Base-by-base conservation (phyloP, 2,329 filamentous ascomycete species). In the Eurotiales sp. region DNA sequence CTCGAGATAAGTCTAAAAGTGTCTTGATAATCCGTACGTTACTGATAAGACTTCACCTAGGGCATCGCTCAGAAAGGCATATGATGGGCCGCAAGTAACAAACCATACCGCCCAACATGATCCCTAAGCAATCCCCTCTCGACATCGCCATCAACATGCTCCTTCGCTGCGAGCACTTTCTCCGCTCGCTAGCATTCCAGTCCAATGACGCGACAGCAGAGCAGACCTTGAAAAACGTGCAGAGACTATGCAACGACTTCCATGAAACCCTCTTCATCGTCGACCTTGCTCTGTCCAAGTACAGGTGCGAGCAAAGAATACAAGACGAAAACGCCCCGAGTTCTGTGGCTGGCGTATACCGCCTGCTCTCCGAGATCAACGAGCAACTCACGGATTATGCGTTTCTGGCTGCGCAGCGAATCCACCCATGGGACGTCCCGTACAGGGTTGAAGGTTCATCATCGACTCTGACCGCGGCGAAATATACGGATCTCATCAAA, bases 321-420 rank as follows among this genome's bases (percentile, higher is more conserved):
- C 21, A 15, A 42, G 15, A 22, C 2, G 34, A 29, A 3, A 12
- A 48, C 11, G 22, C n/a, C n/a, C 29, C 14, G 21, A 37, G 25
- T 23, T n/a, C n/a, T n/a, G n/a, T n/a, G 25, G 5, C 25, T 6
- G 25, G 25, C 34, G 46, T 3, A 10, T 50, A 50, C 29, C 37
- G 29, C 4, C 23, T 50, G 6, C 46, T 50, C 3, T 50, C 46
- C 5, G 37, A 50, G 15, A 36, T 50, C 8, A 50, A 25, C 21
- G 46, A 50, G 25, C 37, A 50, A 15, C 29, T 50, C 14, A 43
- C 46, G 3, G 46, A 50, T 19, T 50, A 43, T n/a, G 46, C 46
- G 12, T 50, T 50, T 8, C 29, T 50, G 46, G 37, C 14, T 2
- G 29, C 37, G 0, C 17, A 42, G 1, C 19, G 11, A n/a, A 50